Evolutionary conservation across 768 basidiomycete genomes (phyloP), one percentile per base, ranked within the genome.

Genomic region (Russula sp.): DNA sequence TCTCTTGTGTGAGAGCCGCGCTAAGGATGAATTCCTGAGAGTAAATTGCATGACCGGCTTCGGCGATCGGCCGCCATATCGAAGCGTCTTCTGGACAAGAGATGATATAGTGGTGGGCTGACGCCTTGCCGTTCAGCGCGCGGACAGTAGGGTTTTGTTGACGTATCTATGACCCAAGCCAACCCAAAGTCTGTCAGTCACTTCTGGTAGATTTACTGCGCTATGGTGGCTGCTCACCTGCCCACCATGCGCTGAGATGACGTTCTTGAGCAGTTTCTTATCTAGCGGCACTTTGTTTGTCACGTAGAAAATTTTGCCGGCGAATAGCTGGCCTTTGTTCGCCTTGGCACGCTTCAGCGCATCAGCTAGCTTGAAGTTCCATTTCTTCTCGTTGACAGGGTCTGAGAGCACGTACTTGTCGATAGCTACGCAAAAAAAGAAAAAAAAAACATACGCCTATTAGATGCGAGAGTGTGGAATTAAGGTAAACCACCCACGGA

Each of bases 231-330:
- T 18, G 22, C 49, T 22, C 53, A 91, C 89, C 75, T 84, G 80
- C 0, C 91, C 93, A 4, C 92, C 91, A 65, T 82, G 81, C 0
- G 87, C 83, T 6, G 75, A 73, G 5, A 94, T 78, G 6, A 95
- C 84, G 52, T 82, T 84, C 75, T 83, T 87, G 59, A 94, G 73
- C 40, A 90, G 70, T 67, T 83, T 83, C 48, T 73, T 70, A 53
- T 86, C 84, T 1, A 87, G 76, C 0, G 77, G 70, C 0, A 91
- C 84, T 63, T 80, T 84, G 0, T 81, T 78, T 0, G 91, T 94
- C 55, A 92, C 73, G 67, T 91, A 94, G 74, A 95, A 91, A 0
- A 78, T 82, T 72, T 81, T 82, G 18, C 82, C 82, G 2, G 78
- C 75, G 62, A 95, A 84, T 0, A 94, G 71, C 62, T 79, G 83